These are phyloP conservation scores for Verticillium tricorpus DNA, from an alignment of 2,329 filamentous ascomycete genomes.

Conservation along the genomic window DNA sequence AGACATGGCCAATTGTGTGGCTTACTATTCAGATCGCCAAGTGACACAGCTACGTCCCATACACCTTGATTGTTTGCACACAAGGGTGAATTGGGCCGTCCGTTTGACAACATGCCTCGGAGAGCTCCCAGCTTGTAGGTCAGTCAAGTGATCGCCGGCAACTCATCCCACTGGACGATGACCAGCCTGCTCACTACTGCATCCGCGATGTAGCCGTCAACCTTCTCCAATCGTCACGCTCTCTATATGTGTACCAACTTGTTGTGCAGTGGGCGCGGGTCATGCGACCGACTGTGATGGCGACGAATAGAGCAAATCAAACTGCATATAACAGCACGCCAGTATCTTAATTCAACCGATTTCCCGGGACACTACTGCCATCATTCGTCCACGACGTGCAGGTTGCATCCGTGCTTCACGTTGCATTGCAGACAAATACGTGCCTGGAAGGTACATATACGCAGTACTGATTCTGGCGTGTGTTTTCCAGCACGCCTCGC, in stretches of 20 bases:
- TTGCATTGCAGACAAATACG: background rate
- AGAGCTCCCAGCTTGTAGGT: too few relatives aligned
- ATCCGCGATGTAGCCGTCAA: background rate
- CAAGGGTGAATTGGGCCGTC: too few relatives aligned
- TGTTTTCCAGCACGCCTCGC: too few relatives aligned
- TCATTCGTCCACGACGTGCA: background rate
- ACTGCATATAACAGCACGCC: background rate
- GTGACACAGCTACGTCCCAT: too few relatives aligned
- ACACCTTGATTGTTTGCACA: too few relatives aligned
- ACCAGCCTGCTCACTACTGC: background rate
- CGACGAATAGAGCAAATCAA: background rate
- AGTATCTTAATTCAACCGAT: background rate
- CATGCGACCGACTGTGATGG: background rate
- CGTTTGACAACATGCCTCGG: too few relatives aligned
- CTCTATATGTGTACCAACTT: background rate
- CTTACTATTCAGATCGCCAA: too few relatives aligned
- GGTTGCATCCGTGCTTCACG: background rate
- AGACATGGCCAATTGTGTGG: too few relatives aligned
- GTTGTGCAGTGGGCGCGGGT: background rate
- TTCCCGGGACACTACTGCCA: background rate
- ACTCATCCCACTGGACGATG: too few relatives aligned
- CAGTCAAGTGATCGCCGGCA: too few relatives aligned
- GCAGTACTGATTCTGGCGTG: too few relatives aligned
- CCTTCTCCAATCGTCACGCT: background rate
- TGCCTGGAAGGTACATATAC: background rate